Evolutionary conservation across 345 rosid genomes (phyloP).

Genomic region (Bruguiera gymnorhiza): DNA sequence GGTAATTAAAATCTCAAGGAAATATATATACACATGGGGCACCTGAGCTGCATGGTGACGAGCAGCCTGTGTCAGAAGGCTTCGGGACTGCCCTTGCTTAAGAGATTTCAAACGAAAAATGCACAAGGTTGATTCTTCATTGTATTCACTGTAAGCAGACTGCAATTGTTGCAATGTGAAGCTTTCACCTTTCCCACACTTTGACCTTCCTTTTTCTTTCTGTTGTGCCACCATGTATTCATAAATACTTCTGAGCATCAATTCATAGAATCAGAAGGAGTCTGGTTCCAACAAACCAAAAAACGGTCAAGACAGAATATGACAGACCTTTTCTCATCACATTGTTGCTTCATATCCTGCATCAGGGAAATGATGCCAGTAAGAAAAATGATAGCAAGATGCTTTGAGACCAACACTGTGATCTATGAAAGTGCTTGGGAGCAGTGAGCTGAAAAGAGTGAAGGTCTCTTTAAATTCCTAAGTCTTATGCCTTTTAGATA

Average conservation of each 20-base stretch:
- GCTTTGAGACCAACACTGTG: too few relatives aligned
- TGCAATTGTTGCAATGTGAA: conserved; percentile 52
- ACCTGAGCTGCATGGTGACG: conserved; percentile 99
- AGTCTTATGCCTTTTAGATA: too few relatives aligned
- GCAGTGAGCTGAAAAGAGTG: neutral
- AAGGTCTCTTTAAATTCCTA: neutral
- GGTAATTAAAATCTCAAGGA: conserved; percentile 9
- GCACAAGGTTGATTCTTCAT: conserved; percentile 81
- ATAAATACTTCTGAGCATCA: conserved; percentile 58
- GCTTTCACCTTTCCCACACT: conserved; percentile 67
- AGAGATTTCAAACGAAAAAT: conserved; percentile 87
- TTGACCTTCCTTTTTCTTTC: conserved; percentile 77
- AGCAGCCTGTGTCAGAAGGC: conserved; percentile 89
- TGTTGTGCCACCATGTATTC: conserved; percentile 74
- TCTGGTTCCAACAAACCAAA: conserved; percentile 17
- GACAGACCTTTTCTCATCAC: conserved; percentile 86
- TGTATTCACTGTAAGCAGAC: conserved; percentile 69
- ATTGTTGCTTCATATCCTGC: conserved; percentile 99
- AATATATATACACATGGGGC: neutral
- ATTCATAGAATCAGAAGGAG: conserved; percentile 21
- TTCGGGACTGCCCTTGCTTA: conserved; percentile 86
- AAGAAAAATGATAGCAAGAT: conserved; percentile 14
- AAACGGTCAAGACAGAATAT: conserved; percentile 8
- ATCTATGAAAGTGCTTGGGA: neutral
- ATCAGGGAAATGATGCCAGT: conserved; percentile 20